A percentile compares a stretch with the other conserved stretches of the same genome.
Conservation (phyloP, 441 rosid genomes). For the Isatis lusitanica region DNA sequence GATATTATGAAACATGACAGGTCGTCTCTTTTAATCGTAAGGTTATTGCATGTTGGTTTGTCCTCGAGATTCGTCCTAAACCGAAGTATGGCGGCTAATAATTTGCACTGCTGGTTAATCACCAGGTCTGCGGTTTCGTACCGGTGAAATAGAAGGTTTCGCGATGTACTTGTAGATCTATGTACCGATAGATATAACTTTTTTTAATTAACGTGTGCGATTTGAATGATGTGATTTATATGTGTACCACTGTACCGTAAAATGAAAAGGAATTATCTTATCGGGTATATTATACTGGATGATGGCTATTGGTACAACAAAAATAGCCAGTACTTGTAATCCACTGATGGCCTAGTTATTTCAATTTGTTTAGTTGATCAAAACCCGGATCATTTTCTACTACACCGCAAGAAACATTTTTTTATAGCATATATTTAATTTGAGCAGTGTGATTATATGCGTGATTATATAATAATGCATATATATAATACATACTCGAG, state of each 20-base stretch:
- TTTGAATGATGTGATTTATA: conserved; percentile 29
- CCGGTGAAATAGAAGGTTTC: conserved; percentile 11
- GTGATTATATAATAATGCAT: neutral
- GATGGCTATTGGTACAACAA: neutral
- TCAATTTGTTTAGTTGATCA: neutral
- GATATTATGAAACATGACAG: conserved; percentile 14
- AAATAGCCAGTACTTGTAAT: neutral
- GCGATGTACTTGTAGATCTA: conserved; percentile 17
- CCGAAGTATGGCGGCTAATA: conserved; percentile 25
- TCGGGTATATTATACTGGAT: neutral
- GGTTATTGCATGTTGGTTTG: conserved; percentile 26
- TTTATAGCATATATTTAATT: neutral
- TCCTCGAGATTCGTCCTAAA: conserved; percentile 15
- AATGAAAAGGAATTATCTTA: neutral
- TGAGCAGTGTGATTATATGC: neutral
- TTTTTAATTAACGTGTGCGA: neutral
- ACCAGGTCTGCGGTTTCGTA: conserved; percentile 23
- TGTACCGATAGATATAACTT: conserved; percentile 17
- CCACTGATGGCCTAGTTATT: neutral
- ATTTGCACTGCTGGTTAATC: conserved; percentile 29
- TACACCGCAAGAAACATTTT: neutral
- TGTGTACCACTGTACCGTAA: conserved; percentile 7
- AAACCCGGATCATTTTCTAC: neutral
- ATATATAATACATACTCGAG: neutral
- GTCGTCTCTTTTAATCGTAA: conserved; percentile 16